Conservation (phyloP, 257 asterid genomes). For the Hygrophila difformis region DNA sequence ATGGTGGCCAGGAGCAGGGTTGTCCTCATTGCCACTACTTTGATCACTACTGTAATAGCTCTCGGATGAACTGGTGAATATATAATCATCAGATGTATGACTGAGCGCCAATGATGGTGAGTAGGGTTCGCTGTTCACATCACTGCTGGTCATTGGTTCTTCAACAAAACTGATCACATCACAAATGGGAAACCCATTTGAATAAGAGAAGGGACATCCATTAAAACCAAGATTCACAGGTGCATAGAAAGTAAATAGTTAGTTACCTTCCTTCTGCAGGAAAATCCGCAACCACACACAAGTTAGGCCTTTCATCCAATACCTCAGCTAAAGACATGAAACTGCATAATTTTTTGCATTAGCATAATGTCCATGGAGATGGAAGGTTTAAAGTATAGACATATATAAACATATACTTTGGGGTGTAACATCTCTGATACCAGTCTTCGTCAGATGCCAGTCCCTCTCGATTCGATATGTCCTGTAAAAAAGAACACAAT, state of each 20-base stretch:
- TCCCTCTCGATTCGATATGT: conserved; percentile 69
- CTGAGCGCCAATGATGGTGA: conserved; percentile 33
- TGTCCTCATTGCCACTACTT: conserved; percentile 54
- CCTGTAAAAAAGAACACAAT: conserved; percentile 33
- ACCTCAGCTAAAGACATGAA: conserved; percentile 45
- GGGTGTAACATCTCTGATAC: conserved; percentile 42
- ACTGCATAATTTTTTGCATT: conserved; percentile 31
- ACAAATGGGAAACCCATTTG: conserved; percentile 8
- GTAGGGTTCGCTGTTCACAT: conserved; percentile 27
- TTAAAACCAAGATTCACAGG: conserved; percentile 5
- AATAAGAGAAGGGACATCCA: not conserved
- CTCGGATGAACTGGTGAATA: conserved; percentile 31
- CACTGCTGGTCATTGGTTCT: conserved; percentile 33
- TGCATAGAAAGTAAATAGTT: conserved; percentile 11
- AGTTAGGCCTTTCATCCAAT: conserved; percentile 48
- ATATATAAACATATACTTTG: conserved; percentile 31
- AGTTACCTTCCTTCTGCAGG: conserved; percentile 57
- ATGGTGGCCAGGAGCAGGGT: conserved; percentile 18
- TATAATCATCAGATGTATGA: conserved; percentile 31
- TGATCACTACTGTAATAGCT: conserved; percentile 48
- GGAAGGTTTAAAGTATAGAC: not conserved
- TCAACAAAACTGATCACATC: conserved; percentile 30
- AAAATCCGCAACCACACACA: conserved; percentile 58
- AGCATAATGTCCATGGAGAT: conserved; percentile 9
- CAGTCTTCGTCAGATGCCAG: conserved; percentile 72